Conservation (phyloP, 805 yeast species). For the Priceomyces carsonii region DNA sequence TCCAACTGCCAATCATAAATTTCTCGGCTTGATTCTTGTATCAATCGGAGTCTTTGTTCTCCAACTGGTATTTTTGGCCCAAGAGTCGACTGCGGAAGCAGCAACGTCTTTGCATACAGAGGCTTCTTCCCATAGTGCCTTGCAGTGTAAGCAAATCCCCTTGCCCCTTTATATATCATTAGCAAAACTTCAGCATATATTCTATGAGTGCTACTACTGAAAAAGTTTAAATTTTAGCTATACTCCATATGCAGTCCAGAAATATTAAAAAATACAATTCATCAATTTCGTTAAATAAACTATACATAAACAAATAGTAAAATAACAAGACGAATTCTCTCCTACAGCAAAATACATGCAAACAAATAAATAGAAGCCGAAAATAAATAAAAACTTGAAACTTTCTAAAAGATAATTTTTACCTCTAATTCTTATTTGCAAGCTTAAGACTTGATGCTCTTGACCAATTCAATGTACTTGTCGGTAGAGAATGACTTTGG, state of each 20-base stretch:
- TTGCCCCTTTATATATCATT: neutral
- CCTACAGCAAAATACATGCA: conserved; percentile 6
- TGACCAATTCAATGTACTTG: conserved; percentile 83
- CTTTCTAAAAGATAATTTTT: conserved; percentile 1
- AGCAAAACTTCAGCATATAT: too few relatives aligned
- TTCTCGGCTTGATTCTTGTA: conserved; percentile 55
- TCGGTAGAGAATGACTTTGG: conserved; percentile 91
- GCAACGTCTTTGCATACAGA: conserved; percentile 51
- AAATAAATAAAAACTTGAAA: conserved; percentile 1
- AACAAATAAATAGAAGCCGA: conserved; percentile 8
- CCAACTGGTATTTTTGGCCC: conserved; percentile 54
- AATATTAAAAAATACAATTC: too few relatives aligned
- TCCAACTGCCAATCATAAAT: conserved; percentile 63
- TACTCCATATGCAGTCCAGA: too few relatives aligned
- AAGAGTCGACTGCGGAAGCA: conserved; percentile 66
- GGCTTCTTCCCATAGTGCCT: conserved; percentile 6
- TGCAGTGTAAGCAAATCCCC: conserved; percentile 5
- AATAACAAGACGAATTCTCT: conserved; percentile 3
- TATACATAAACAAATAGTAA: conserved; percentile 10
- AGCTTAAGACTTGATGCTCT: conserved; percentile 29
- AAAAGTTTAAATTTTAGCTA: too few relatives aligned
- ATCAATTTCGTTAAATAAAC: conserved; percentile 13
- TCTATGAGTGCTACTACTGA: too few relatives aligned
- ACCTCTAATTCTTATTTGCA: conserved; percentile 1
- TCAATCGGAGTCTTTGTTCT: conserved; percentile 31